Base-by-base conservation (phyloP, 805 yeast genomes). In the Yamadazyma endophytica region DNA sequence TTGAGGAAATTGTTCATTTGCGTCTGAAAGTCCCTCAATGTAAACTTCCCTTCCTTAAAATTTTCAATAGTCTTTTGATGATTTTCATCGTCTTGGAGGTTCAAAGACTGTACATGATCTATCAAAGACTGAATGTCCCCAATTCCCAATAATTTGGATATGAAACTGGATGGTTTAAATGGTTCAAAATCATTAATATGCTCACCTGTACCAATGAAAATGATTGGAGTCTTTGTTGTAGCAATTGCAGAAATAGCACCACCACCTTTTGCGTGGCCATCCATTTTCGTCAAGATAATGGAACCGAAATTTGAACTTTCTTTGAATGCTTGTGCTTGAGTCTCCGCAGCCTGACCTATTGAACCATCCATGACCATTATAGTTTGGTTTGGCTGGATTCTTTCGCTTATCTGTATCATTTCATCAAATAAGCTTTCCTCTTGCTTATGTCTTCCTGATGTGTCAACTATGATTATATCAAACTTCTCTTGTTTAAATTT, bases 241-340 rank as follows among this genome's bases (percentile, higher is more conserved):
- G 98, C 98, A 33, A 90, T 97, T 0, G 98, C 98, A 23, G 96
- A 87, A 33, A 90, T 89, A 18, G 98, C 98, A 69, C 98, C 98
- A 64, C 98, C 98, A 57, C 98, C 98, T 62, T 84, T 90, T 22
- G 97, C 98, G 51, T 92, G 97, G 31, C 97, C 97, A 61, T 90
- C 98, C 94, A 90, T 79, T 58, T 90, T 90, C 14, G 98, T 90
- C 52, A 90, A 71, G 37, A 90, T 82, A 42, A 90, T 90, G 16
- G 97, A 88, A 48, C 98, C 98, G 52, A 92, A 92, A 52, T 90
- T 80, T 4, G 96, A 70, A 19, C 89, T 77, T 31, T 89, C 96
- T 58, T 90, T 92, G 65, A 90, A 90, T 0, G 98, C 98, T 50
- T 73, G 75, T 4, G 96, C 86, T 61, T 90, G 98, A 6, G 82